Evolutionary conservation across 495 filamentous ascomycete species (phyloP).

Genomic region (Tuber magnatum): DNA sequence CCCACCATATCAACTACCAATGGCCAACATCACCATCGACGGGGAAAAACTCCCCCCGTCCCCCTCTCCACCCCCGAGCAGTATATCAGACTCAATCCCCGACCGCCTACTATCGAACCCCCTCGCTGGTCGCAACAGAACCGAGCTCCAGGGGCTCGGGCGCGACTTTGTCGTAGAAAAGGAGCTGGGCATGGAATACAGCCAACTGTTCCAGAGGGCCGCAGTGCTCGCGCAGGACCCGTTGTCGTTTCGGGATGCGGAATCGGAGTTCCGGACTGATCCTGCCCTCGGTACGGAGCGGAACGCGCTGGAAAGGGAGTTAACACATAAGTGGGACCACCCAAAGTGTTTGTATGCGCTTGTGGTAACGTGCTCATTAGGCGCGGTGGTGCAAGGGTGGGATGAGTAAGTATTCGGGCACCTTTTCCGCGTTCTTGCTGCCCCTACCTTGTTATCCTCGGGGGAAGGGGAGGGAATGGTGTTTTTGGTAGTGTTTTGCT

Average conservation of each 20-base stretch:
- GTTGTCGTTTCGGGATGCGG: background rate
- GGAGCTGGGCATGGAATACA: background rate
- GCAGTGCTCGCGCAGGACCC: background rate
- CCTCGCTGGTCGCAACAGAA: background rate
- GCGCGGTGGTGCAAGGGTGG: constrained; percentile 62
- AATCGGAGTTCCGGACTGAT: background rate
- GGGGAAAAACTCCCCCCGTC: background rate
- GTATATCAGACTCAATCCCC: background rate
- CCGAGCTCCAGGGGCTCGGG: background rate
- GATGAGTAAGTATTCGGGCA: constrained; percentile 43
- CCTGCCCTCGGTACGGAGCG: constrained; percentile 12
- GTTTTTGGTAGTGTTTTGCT: background rate
- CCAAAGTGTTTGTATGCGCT: constrained; percentile 60
- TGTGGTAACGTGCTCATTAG: constrained; percentile 53
- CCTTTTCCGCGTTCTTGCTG: too few species aligned
- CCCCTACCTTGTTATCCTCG: too few species aligned
- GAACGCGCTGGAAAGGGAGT: constrained; percentile 53
- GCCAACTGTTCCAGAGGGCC: background rate
- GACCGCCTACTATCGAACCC: background rate
- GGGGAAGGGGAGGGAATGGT: background rate
- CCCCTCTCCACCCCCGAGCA: background rate
- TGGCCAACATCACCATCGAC: background rate
- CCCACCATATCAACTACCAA: background rate
- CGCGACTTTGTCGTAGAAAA: background rate
- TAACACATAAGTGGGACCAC: constrained; percentile 63